Base-by-base conservation (phyloP, 1,284 basidiomycete species). In the Gymnopus androsaceus region DNA sequence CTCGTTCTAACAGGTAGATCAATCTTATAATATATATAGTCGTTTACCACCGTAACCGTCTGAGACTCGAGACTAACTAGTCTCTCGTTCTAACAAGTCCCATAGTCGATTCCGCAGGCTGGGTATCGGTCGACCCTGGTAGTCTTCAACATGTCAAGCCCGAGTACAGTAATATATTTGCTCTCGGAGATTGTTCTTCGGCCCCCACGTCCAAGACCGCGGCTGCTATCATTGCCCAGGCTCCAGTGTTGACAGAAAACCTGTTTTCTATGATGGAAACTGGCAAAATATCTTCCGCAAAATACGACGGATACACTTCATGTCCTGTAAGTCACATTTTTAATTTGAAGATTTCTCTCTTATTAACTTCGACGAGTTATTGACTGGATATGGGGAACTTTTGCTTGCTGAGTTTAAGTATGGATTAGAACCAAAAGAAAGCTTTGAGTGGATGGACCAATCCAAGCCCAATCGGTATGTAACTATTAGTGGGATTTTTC, bases 141-240 rank as follows among this genome's bases (percentile, higher is more conserved):
- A 95, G 92, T 0, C 81, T 95, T 34, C 88, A 90, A 64, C 94
- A 96, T 71, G 85, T 81, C 59, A 94, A 95, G 59, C 79, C 85
- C 3, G 83, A 85, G 65, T 91, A 77, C 69, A 73, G 78, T 55
- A 98, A 98, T 71, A 82, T 98, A 31, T 98, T 95, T 72, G 82
- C 91, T 7, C 69, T 97, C 19, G 96, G 96, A 25, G 96, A 99
- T 69, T 92, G 90, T 61, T 92, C 92, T 25, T 92, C 87, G 51
- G 75, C 97, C 41, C 95, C 95, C 5, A 98, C 94, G 12, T 94
- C 92, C 71, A 99, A 97, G 81, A 99, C 96, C 1, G 93, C 92
- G 0, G 95, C 96, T 2, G 96, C 95, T 1, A 91, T 98, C 66
- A 94, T 92, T 1, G 85, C 84, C 0, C 93, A 99, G 71, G 87